A percentile compares a stretch with the other conserved stretches of the same genome.
phyloP scores from a whole-genome alignment of 805 yeast genomes.

The Lipomyces sp. region DNA sequence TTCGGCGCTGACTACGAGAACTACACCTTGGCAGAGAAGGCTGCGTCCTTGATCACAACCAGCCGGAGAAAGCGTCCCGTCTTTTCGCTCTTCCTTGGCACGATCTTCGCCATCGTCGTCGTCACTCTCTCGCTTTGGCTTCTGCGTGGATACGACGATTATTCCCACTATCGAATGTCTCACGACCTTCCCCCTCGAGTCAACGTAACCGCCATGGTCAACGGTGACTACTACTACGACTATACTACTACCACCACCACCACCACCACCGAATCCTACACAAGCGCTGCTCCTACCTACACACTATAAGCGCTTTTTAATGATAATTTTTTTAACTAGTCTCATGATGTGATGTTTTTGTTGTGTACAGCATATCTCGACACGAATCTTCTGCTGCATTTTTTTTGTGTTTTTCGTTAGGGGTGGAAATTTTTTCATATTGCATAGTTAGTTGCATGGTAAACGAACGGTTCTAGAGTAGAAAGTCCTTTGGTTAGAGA shows the following conservation, averaged over 20 bases:
- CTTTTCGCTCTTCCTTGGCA: conserved; percentile 30
- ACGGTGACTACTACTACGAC: conserved; percentile 32
- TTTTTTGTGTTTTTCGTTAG: no score
- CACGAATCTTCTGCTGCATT: no score
- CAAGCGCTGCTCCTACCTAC: not conserved
- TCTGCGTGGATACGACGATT: conserved; percentile 35
- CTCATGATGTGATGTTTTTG: no score
- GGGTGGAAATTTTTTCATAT: no score
- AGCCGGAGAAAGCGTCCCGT: conserved; percentile 37
- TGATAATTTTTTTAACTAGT: no score
- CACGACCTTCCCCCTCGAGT: conserved; percentile 36
- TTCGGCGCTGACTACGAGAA: conserved; percentile 28
- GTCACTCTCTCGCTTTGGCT: conserved; percentile 32
- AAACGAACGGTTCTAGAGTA: no score
- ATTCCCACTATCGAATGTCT: conserved; percentile 28
- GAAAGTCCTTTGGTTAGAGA: no score
- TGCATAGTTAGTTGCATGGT: no score
- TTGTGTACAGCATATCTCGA: no score
- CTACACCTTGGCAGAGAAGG: conserved; percentile 34
- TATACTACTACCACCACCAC: conserved; percentile 4
- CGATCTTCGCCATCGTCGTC: conserved; percentile 28
- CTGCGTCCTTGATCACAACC: conserved; percentile 34
- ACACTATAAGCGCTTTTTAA: not conserved
- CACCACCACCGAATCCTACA: conserved; percentile 15
- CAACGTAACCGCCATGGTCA: conserved; percentile 34